These are phyloP conservation scores for Metschnikowia proteae DNA, from an alignment of 805 yeast genomes.

Conservation along the genomic window DNA sequence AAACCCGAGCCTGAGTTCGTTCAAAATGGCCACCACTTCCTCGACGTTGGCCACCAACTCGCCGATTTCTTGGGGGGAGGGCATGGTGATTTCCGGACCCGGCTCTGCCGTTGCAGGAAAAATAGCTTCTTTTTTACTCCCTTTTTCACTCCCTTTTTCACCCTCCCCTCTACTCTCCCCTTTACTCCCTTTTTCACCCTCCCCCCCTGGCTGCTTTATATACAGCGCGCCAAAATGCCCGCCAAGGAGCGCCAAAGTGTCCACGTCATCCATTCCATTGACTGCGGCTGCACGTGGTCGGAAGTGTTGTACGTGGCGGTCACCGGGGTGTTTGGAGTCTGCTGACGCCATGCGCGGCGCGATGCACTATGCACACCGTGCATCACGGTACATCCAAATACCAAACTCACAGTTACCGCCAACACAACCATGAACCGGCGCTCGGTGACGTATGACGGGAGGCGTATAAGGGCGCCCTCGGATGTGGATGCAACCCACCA, in stretches of 20 bases:
- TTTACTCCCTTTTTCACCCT: not conserved
- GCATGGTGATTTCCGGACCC: no score
- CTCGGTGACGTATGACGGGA: conserved; percentile 24
- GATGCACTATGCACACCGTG: no score
- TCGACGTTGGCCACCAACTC: conserved; percentile 12
- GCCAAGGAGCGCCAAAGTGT: not conserved
- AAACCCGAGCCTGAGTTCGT: conserved; percentile 26
- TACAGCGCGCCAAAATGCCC: not conserved
- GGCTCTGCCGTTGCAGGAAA: no score
- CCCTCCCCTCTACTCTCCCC: not conserved
- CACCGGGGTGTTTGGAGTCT: not conserved
- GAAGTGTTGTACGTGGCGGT: no score
- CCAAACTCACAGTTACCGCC: no score
- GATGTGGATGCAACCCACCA: conserved; percentile 7
- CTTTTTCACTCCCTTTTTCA: no score
- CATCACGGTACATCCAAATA: no score
- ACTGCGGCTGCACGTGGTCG: no score
- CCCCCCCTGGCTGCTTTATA: not conserved
- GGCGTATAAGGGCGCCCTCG: conserved; percentile 16
- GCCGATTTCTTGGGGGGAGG: not conserved
- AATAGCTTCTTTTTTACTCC: no score
- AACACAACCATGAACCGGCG: conserved; percentile 6
- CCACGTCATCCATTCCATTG: not conserved
- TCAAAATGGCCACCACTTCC: conserved; percentile 24
- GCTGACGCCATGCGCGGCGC: not conserved